Conservation (phyloP, 2,329 filamentous ascomycete species). For the Cadophora gregata region DNA sequence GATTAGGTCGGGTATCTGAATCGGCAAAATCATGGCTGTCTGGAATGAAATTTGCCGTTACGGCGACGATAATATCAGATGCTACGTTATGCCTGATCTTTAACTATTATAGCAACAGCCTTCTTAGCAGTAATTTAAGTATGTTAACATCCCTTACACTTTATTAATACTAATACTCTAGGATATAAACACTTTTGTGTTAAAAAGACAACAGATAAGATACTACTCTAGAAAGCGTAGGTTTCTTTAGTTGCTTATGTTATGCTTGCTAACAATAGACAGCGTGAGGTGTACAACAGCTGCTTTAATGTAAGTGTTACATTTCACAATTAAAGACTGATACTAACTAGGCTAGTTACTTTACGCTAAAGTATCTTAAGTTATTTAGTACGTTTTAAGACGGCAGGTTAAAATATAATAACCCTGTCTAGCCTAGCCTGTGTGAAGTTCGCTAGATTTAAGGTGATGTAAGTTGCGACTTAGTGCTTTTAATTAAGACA, state of each 20-base stretch:
- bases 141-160: conserved; percentile 23
- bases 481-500: conserved; percentile 33
- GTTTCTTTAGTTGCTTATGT: conserved; percentile 18
- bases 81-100: conserved; percentile 34
- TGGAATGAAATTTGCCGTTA: conserved; percentile 35
- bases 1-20: conserved; percentile 29
- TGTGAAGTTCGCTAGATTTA: conserved; percentile 28
- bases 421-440: conserved; percentile 30
- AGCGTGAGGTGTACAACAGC: conserved; percentile 33
- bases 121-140: conserved; percentile 29
- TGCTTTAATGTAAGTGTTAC: conserved; percentile 31
- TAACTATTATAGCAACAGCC: conserved; percentile 36
- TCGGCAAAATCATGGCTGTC: conserved; percentile 23
- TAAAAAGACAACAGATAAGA: conserved; percentile 25
- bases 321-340: neutral
- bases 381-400: conserved; percentile 36
- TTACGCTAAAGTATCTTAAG: conserved; percentile 31
- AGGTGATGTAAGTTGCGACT: conserved; percentile 28
- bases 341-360: conserved; percentile 30
- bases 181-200: conserved; percentile 35
- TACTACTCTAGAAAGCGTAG: conserved; percentile 37
- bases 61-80: conserved; percentile 35
- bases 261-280: conserved; percentile 23
- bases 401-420: conserved; percentile 34
- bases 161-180: conserved; percentile 27